Evolutionary conservation across 768 basidiomycete species (phyloP).

Genomic region (Cystobasidium tubakii): DNA sequence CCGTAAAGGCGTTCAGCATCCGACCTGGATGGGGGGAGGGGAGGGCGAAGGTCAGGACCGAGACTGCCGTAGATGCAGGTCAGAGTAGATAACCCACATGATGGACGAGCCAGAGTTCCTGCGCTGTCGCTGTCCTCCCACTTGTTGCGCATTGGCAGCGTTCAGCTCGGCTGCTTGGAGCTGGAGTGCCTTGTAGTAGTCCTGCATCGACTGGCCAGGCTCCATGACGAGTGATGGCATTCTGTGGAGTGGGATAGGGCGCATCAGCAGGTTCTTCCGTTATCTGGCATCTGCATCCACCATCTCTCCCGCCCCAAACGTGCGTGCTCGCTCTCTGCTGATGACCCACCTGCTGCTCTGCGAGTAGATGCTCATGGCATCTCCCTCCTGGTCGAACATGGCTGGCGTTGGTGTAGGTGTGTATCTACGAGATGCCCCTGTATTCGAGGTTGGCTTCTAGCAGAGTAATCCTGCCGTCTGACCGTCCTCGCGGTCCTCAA

Average conservation of each 20-base stretch:
- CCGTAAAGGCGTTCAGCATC: conserved; percentile 29
- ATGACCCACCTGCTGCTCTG: conserved; percentile 13
- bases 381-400: conserved; percentile 20
- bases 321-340: not conserved
- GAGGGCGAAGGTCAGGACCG: not conserved
- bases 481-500: not conserved
- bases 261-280: not conserved
- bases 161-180: not conserved
- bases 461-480: not conserved
- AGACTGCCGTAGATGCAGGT: not conserved
- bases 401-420: not conserved
- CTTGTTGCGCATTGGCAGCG: not conserved
- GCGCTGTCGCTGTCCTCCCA: not conserved
- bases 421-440: not conserved
- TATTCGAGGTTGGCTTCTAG: not conserved
- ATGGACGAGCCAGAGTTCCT: conserved; percentile 23
- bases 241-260: not conserved
- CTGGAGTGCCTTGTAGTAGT: conserved; percentile 31
- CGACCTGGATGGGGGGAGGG: conserved; percentile 3
- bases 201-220: conserved; percentile 21
- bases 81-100: not conserved
- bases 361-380: conserved; percentile 12
- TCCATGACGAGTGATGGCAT: conserved; percentile 36
- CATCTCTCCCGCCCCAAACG: not conserved
- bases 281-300: too few species aligned